Conservation (phyloP, 129 eudicot species). For the Chrysanthemum lavandulifolium region DNA sequence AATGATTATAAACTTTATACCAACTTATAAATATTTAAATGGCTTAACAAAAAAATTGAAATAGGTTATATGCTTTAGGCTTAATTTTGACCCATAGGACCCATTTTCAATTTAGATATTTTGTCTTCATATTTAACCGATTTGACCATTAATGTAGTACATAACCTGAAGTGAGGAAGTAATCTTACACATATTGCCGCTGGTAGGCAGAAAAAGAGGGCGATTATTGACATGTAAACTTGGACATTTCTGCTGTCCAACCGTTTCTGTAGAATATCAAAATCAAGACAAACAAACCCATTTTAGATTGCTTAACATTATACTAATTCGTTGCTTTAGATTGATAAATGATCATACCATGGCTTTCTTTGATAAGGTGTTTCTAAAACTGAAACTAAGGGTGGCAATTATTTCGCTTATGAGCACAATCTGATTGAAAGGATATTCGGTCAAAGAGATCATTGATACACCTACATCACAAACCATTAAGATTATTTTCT, state of each 20-base stretch:
- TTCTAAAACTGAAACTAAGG: background rate
- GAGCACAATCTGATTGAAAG: background rate
- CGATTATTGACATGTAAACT: background rate
- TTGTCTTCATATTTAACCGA: too few species aligned
- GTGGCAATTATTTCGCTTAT: background rate
- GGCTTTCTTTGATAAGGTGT: background rate
- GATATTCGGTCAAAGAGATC: background rate
- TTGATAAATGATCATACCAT: background rate
- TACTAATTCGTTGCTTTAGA: background rate
- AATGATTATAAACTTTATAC: background rate
- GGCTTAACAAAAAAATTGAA: background rate
- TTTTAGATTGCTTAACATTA: background rate
- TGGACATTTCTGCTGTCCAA: background rate
- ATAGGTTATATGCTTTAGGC: background rate
- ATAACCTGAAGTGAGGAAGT: background rate
- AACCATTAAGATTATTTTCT: background rate
- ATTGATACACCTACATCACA: background rate
- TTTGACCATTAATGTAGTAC: too few species aligned
- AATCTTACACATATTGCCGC: conserved; percentile 2
- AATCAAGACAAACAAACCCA: background rate
- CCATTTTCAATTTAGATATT: too few species aligned
- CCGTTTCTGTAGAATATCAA: background rate
- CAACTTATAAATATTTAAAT: background rate
- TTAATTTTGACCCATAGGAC: too few species aligned
- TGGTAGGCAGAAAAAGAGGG: conserved; percentile 3